These are phyloP conservation scores for Astrothelium subdiscretum DNA, from an alignment of 495 filamentous ascomycete genomes.

Conservation along the genomic window DNA sequence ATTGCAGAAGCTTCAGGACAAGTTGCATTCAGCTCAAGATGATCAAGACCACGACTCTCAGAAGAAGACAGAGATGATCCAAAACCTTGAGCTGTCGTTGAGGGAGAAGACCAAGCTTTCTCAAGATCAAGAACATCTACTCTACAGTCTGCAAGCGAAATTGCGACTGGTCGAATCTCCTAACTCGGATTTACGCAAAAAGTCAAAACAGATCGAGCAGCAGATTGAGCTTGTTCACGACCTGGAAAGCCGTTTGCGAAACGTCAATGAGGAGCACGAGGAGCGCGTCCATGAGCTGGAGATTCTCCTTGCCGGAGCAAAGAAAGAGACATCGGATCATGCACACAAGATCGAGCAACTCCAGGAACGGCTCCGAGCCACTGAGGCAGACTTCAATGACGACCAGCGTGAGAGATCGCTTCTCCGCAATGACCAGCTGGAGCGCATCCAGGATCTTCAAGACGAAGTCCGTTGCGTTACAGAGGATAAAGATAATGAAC, in stretches of 20 bases:
- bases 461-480: slow-evolving; percentile 18
- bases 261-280: slow-evolving; percentile 15
- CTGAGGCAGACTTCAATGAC: slow-evolving; percentile 9
- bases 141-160: slow-evolving; percentile 10
- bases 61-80: slow-evolving; percentile 14
- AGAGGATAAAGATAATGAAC: slow-evolving; percentile 19
- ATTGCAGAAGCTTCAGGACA: slow-evolving; percentile 14
- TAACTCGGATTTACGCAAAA: not conserved
- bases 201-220: slow-evolving; percentile 6
- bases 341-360: slow-evolving; percentile 8
- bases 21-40: slow-evolving; percentile 8
- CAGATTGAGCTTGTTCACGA: slow-evolving; percentile 14
- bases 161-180: slow-evolving; percentile 19
- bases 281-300: slow-evolving; percentile 17
- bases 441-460: slow-evolving; percentile 3
- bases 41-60: slow-evolving; percentile 11
- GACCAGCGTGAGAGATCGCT: slow-evolving; percentile 10
- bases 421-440: not conserved
- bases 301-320: slow-evolving; percentile 9
- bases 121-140: slow-evolving; percentile 10
- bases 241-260: slow-evolving; percentile 11
- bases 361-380: slow-evolving; percentile 4
- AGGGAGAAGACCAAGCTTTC: slow-evolving; percentile 7
- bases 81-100: slow-evolving; percentile 12
- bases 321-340: slow-evolving; percentile 3